Conservation (phyloP, 345 rosid genomes). For the Gossypium ekmanianum region DNA sequence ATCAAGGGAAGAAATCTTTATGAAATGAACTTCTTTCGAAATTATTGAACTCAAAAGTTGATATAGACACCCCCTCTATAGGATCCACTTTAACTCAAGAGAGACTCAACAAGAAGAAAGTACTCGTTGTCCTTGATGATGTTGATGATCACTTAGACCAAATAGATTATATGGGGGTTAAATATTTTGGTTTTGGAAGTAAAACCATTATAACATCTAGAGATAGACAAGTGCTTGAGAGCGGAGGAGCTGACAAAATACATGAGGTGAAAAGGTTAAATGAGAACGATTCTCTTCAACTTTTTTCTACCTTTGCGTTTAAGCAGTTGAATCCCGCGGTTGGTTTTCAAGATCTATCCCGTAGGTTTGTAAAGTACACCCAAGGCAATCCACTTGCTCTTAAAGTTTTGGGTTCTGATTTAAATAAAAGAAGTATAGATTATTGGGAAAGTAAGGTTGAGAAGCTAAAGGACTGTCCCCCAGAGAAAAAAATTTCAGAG, state of each 20-base stretch:
- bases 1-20: background rate
- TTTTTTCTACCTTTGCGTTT: too few relatives aligned
- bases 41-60: background rate
- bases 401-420: background rate
- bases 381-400: background rate
- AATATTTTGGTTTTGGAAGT: background rate
- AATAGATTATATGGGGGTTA: background rate
- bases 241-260: background rate
- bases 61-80: background rate
- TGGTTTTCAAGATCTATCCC: background rate
- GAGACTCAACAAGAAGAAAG: background rate
- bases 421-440: background rate
- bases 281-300: background rate
- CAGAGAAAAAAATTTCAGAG: background rate
- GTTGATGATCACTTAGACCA: background rate
- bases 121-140: background rate
- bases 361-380: background rate
- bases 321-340: background rate
- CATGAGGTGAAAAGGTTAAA: background rate
- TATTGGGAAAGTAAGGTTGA: background rate
- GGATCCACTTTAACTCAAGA: background rate
- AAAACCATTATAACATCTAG: background rate
- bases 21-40: background rate
- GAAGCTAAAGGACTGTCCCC: background rate
- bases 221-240: background rate